phyloP scores from a whole-genome alignment of 768 basidiomycete genomes.

The Leucocoprinus leucothites region DNA sequence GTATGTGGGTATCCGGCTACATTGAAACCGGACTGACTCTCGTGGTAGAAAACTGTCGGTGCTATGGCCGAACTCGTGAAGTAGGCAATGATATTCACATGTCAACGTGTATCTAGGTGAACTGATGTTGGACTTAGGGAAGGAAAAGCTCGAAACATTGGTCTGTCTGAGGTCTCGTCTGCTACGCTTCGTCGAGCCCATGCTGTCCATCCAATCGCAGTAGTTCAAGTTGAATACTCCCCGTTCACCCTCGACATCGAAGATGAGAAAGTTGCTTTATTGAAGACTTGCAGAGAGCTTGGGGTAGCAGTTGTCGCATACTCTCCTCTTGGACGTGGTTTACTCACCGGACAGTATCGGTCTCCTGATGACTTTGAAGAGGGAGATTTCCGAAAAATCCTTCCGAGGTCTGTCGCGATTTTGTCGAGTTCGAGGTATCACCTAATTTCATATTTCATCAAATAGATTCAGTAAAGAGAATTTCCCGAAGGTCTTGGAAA shows the following conservation, averaged over 20 bases:
- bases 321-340: constrained; percentile 49
- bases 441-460: constrained; percentile 16
- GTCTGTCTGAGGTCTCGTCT: constrained; percentile 50
- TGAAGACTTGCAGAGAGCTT: constrained; percentile 44
- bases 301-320: constrained; percentile 49
- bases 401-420: constrained; percentile 31
- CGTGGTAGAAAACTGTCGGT: constrained; percentile 33
- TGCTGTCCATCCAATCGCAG: constrained; percentile 46
- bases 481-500: constrained; percentile 42
- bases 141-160: constrained; percentile 47
- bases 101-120: too few species aligned
- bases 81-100: too few species aligned
- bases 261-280: constrained; percentile 35
- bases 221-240: constrained; percentile 50
- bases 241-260: constrained; percentile 48
- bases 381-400: constrained; percentile 36
- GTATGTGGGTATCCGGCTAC: constrained; percentile 16
- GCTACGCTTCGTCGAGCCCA: constrained; percentile 46
- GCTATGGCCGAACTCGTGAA: constrained; percentile 51
- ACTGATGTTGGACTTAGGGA: too few species aligned
- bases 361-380: constrained; percentile 34
- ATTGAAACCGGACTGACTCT: neutral
- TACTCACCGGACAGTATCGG: constrained; percentile 44
- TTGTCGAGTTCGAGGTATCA: too few species aligned
- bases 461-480: constrained; percentile 28